phyloP scores from a whole-genome alignment of 192 early-diverging fungal genomes.

The Jimgerdemannia lactiflua region DNA sequence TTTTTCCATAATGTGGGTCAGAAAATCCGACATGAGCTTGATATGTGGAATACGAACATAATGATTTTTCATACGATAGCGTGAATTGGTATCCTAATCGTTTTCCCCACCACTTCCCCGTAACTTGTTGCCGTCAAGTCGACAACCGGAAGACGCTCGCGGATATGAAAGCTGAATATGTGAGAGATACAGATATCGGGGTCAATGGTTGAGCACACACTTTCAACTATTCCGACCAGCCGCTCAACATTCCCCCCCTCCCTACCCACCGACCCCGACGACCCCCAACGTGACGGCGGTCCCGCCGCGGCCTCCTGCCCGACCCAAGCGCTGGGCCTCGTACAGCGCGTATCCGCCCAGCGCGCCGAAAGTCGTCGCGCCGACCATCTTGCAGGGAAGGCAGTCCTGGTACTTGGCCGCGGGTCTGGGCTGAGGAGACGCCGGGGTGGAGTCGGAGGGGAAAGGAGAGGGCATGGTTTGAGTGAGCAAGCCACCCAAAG shows the following conservation, averaged over 20 bases:
- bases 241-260: not conserved
- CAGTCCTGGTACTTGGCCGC: slow-evolving; percentile 25
- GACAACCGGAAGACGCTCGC: not conserved
- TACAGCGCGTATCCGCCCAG: slow-evolving; percentile 28
- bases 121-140: not conserved
- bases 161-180: not conserved
- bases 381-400: slow-evolving; percentile 30
- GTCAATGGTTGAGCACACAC: not conserved
- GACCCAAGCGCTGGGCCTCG: slow-evolving; percentile 17
- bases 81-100: too few relatives aligned
- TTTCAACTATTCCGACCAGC: not conserved
- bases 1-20: too few relatives aligned
- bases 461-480: not conserved
- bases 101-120: too few relatives aligned
- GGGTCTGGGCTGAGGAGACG: not conserved
- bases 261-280: slow-evolving; percentile 13
- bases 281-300: slow-evolving; percentile 29
- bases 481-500: not conserved
- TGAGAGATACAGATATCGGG: not conserved
- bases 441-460: not conserved
- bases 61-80: too few relatives aligned
- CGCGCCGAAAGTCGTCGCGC: slow-evolving; percentile 21
- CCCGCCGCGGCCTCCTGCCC: slow-evolving; percentile 11
- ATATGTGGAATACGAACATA: too few relatives aligned
- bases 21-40: too few relatives aligned